phyloP scores from a whole-genome alignment of 2,329 filamentous ascomycete species.

The Elsinoe perseae region DNA sequence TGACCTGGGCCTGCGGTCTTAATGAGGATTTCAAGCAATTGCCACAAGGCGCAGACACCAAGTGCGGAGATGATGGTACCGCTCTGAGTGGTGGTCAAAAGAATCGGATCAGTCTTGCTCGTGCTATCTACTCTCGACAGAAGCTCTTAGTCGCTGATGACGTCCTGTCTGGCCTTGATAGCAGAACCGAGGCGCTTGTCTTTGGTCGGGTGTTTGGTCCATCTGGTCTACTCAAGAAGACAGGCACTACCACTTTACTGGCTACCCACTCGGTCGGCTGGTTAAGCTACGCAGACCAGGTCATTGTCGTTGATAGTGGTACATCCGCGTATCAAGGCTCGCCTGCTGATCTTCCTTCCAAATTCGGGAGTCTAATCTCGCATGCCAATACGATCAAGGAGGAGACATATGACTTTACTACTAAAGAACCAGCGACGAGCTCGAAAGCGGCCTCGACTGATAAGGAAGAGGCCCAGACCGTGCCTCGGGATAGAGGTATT shows the following conservation, averaged over 20 bases:
- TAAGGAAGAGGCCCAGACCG: not conserved
- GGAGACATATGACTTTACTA: not conserved
- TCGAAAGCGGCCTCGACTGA: not conserved
- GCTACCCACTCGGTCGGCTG: constrained; percentile 35
- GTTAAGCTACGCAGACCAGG: constrained; percentile 35
- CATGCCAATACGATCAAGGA: not conserved
- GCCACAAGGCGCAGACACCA: constrained; percentile 66
- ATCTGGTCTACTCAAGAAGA: constrained; percentile 36
- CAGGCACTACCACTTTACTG: constrained; percentile 37
- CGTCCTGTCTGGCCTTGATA: constrained; percentile 70
- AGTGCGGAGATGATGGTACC: constrained; percentile 77
- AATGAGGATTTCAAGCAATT: constrained; percentile 70
- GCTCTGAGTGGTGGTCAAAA: constrained; percentile 78
- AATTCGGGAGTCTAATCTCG: not conserved
- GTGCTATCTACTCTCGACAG: constrained; percentile 71
- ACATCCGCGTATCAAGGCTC: constrained; percentile 5
- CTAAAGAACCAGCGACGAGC: not conserved
- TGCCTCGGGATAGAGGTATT: constrained; percentile 13
- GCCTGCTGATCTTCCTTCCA: not conserved
- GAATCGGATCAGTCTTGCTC: constrained; percentile 72
- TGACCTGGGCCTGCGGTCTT: constrained; percentile 64
- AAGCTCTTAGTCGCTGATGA: constrained; percentile 73
- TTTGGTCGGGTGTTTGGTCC: constrained; percentile 38
- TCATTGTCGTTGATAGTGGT: constrained; percentile 28
- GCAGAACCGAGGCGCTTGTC: constrained; percentile 37